Percentiles rank a stretch among this genome's conserved stretches.
These are phyloP conservation scores for Candida rishiriensis DNA, from an alignment of 805 yeast species.

Conservation along the genomic window DNA sequence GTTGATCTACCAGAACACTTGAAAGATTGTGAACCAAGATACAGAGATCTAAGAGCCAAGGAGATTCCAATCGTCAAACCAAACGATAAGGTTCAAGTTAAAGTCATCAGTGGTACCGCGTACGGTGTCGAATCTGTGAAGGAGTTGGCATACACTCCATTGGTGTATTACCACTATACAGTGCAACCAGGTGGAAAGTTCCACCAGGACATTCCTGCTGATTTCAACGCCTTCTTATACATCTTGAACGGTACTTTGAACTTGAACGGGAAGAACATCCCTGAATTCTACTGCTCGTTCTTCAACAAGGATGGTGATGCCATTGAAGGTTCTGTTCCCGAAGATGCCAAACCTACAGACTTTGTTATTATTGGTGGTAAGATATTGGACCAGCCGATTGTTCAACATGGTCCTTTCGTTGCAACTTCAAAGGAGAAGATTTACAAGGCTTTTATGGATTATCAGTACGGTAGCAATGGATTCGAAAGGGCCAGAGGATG, in stretches of 20 bases:
- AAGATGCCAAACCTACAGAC: constrained; percentile 43
- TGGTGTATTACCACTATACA: constrained; percentile 63
- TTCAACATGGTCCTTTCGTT: constrained; percentile 91
- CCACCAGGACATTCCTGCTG: constrained; percentile 52
- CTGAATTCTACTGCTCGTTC: constrained; percentile 50
- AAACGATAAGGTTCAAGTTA: constrained; percentile 57
- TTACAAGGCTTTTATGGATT: constrained; percentile 65
- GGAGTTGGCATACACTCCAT: constrained; percentile 79
- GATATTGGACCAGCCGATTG: constrained; percentile 65
- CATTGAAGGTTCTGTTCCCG: constrained; percentile 51
- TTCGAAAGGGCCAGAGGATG: constrained; percentile 64
- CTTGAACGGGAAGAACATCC: constrained; percentile 39
- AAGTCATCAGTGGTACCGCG: constrained; percentile 73
- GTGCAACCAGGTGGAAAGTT: constrained; percentile 64
- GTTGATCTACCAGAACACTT: constrained; percentile 68
- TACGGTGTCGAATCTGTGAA: constrained; percentile 71
- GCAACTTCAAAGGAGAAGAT: constrained; percentile 65
- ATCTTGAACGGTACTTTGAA: constrained; percentile 56
- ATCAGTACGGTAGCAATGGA: constrained; percentile 63
- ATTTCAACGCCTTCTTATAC: constrained; percentile 68
- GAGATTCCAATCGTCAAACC: constrained; percentile 71
- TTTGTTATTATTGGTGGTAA: constrained; percentile 77
- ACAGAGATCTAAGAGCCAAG: constrained; percentile 65
- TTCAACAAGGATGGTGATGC: constrained; percentile 67
- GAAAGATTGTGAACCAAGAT: constrained; percentile 65